A percentile compares a stretch with the other conserved stretches of the same genome.
phyloP scores from a whole-genome alignment of 2,329 filamentous ascomycete species.

The Sclerotinia glacialis region DNA sequence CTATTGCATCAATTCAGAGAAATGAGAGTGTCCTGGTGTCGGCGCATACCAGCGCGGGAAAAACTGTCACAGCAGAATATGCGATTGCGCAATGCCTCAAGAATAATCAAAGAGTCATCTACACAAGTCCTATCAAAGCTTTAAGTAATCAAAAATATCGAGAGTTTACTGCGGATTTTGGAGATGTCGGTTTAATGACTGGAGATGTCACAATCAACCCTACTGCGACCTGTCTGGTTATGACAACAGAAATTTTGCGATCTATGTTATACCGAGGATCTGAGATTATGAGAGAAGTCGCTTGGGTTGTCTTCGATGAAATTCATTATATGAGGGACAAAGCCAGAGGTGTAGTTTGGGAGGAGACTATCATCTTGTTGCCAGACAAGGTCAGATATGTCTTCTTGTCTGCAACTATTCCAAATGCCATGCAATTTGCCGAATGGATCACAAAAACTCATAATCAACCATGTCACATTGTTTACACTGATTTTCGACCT shows the following conservation, averaged over 20 bases:
- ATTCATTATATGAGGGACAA: conserved; percentile 99
- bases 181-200: conserved; percentile 96
- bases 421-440: conserved; percentile 98
- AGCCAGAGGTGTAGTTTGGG: conserved; percentile 93
- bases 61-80: conserved; percentile 97
- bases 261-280: conserved; percentile 98
- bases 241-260: conserved; percentile 98
- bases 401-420: conserved; percentile 95
- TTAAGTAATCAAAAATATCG: conserved; percentile 98
- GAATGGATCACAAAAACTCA: conserved; percentile 99
- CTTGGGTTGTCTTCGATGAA: conserved; percentile 97
- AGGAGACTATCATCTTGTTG: conserved; percentile 96
- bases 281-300: conserved; percentile 98
- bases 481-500: conserved; percentile 97
- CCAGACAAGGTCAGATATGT: conserved; percentile 99
- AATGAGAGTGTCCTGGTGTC: conserved; percentile 96
- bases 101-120: conserved; percentile 97
- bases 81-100: conserved; percentile 96
- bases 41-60: conserved; percentile 94
- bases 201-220: conserved; percentile 99
- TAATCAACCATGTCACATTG: conserved; percentile 95
- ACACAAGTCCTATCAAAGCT: conserved; percentile 98
- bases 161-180: conserved; percentile 93
- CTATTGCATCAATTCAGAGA: conserved; percentile 90
- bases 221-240: conserved; percentile 94